Base-by-base conservation (phyloP, 108 stramenopile species). In the Chaetoceros tenuissimus region DNA sequence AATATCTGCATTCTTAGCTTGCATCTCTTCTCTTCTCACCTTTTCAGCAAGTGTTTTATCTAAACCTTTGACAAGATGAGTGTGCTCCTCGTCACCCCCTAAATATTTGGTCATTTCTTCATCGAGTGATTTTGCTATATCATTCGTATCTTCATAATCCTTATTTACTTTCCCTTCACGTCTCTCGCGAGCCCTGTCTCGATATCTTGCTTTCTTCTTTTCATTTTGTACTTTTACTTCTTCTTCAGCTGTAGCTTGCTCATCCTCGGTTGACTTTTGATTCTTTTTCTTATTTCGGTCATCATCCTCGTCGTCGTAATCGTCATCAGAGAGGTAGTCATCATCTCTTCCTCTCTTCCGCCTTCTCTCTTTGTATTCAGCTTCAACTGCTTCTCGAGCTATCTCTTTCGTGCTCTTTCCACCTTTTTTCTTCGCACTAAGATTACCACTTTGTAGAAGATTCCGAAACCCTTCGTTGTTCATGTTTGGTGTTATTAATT, bases 51-150 rank as follows among this genome's bases (percentile, higher is more conserved):
- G 64, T 22, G 92, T 82, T 31, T 69, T 57, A 78, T 97, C 94
- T 52, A 96, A 60, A 5, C 96, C 96, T 62, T 79, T 89, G 24
- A 86, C 89, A 23, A 88, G 53, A 81, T 92, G 91, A n/a, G 91
- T 89, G 62, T 90, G 94, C 45, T 81, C 62, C 46, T 84, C 79
- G 57, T 90, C 89, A 18, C 92, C 92, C 1, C 92, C 92, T 3
- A 93, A 69, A 72, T 83, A 91, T 72, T 88, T 81, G 48, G 82
- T 75, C 24, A 50, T 16, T 23, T 13, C 29, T 22, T 40, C 63
- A 28, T 47, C 54, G 48, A 57, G 27, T 46, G 20, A 30, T 2
- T 16, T 30, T 30, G 61, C 66, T 17, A 45, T 53, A 13, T 28
- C 40, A 10, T 28, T 47, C 24, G 65, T 68, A 45, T 77, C 76